Evolutionary conservation across 306 rosid species (phyloP).

Genomic region (Acacia acuminata): DNA sequence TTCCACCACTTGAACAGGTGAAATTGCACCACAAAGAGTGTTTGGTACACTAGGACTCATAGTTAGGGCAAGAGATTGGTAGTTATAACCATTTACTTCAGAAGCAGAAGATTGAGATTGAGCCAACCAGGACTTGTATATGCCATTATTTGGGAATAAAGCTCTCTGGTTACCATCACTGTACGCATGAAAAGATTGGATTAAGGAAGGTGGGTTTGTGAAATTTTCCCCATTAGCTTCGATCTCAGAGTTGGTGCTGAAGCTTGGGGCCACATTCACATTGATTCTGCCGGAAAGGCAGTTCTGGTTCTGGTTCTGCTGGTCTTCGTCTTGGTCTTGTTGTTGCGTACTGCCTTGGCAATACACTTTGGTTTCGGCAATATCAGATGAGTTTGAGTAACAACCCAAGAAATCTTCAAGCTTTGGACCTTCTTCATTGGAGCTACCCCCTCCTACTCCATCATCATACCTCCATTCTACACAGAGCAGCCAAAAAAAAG

Average conservation of each 20-base stretch:
- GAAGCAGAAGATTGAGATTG: conserved; percentile 42
- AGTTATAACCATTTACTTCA: conserved; percentile 50
- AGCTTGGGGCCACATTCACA: conserved; percentile 57
- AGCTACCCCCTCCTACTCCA: conserved; percentile 50
- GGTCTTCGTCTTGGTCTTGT: conserved; percentile 33
- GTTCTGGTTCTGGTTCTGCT: conserved; percentile 43
- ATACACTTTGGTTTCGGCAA: conserved; percentile 53
- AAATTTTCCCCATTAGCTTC: conserved; percentile 39
- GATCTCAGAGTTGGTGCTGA: conserved; percentile 43
- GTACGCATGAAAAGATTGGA: conserved; percentile 51
- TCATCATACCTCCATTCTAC: conserved; percentile 82
- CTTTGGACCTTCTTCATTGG: conserved; percentile 73
- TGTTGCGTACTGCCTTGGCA: conserved; percentile 40
- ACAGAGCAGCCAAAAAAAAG: not conserved
- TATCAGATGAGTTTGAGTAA: conserved; percentile 64
- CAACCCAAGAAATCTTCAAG: conserved; percentile 96
- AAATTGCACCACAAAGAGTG: conserved; percentile 41
- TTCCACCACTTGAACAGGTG: conserved; percentile 42
- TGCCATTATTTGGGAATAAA: conserved; percentile 41
- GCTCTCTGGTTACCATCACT: conserved; percentile 43
- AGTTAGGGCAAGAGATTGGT: conserved; percentile 68
- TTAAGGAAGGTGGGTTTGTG: conserved; percentile 40
- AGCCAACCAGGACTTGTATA: conserved; percentile 80
- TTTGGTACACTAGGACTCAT: conserved; percentile 68
- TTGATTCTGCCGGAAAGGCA: conserved; percentile 52